A percentile compares a stretch with the other conserved stretches of the same genome.
Conservation (phyloP, 495 filamentous ascomycete species). For the Penicillium manginii region DNA sequence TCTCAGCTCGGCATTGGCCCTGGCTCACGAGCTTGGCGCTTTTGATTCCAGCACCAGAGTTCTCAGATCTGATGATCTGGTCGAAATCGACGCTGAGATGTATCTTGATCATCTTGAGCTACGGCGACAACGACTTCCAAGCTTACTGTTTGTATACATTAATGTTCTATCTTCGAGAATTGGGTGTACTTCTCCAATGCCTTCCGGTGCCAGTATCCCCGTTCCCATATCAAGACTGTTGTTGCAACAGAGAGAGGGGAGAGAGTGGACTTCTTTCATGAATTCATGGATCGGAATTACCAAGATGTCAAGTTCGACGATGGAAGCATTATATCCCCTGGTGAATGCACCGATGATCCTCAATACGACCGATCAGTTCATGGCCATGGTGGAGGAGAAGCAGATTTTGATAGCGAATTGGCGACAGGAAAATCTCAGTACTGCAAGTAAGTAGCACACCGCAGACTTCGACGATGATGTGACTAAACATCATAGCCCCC, state of each 20-base stretch:
- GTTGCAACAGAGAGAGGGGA: conserved; percentile 1
- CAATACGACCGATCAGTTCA: conserved; percentile 25
- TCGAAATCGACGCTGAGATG: conserved; percentile 15
- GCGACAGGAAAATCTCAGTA: conserved; percentile 19
- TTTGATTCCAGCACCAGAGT: conserved; percentile 26
- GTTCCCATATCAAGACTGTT: neutral
- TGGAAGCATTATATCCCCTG: conserved; percentile 34
- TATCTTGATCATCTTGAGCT: conserved; percentile 30
- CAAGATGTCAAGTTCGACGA: conserved; percentile 33
- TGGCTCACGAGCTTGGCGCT: conserved; percentile 43
- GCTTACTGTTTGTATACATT: conserved; percentile 40
- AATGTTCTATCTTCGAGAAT: conserved; percentile 40
- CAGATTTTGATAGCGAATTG: conserved; percentile 33
- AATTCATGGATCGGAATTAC: conserved; percentile 36
- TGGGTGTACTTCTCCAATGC: conserved; percentile 41
- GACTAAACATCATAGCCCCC: neutral
- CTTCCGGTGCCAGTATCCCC: conserved; percentile 14
- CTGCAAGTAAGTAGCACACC: conserved; percentile 9
- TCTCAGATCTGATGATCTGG: conserved; percentile 8
- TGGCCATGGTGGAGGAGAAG: conserved; percentile 33
- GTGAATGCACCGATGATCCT: conserved; percentile 19
- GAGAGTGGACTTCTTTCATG: conserved; percentile 26
- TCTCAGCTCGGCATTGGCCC: conserved; percentile 39
- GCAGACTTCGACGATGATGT: neutral
- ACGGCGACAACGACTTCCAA: conserved; percentile 32